Percentiles rank a stretch among this genome's conserved stretches.
phyloP scores from a whole-genome alignment of 768 basidiomycete species.

The Auricularia sp. region DNA sequence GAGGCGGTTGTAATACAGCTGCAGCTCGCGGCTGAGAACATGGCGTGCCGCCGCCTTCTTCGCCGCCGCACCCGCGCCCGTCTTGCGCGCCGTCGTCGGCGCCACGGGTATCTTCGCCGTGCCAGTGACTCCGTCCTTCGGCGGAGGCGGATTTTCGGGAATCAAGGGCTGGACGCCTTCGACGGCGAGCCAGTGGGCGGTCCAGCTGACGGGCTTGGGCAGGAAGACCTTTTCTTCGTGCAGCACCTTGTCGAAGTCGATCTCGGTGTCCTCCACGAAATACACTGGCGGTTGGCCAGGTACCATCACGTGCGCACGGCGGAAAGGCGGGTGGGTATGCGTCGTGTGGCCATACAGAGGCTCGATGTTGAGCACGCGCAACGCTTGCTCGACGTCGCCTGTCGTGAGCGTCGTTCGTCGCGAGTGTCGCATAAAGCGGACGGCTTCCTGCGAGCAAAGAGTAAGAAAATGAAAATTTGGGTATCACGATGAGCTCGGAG shows the following conservation, averaged over 20 bases:
- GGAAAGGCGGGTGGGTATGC: constrained; percentile 52
- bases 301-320: constrained; percentile 36
- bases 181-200: constrained; percentile 96
- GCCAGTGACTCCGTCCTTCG: neutral
- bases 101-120: neutral
- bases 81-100: constrained; percentile 8
- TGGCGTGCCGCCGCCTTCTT: constrained; percentile 78
- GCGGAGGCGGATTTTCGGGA: constrained; percentile 75
- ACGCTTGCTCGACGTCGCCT: constrained; percentile 84
- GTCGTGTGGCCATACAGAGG: constrained; percentile 82
- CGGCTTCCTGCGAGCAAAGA: constrained; percentile 59
- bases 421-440: constrained; percentile 93
- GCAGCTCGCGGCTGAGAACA: constrained; percentile 85
- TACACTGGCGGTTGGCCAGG: constrained; percentile 59
- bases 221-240: constrained; percentile 76
- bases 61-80: constrained; percentile 25
- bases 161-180: constrained; percentile 97
- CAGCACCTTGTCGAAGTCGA: constrained; percentile 88
- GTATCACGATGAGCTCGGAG: neutral
- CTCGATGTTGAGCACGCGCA: constrained; percentile 92
- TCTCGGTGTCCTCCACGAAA: constrained; percentile 93
- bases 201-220: constrained; percentile 76
- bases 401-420: constrained; percentile 83
- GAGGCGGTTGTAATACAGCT: constrained; percentile 87
- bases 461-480: neutral